A percentile compares a stretch with the other conserved stretches of the same genome.
Evolutionary conservation across 78 protist genomes (phyloP).

Genomic region (Dictyostelium citrinum): DNA sequence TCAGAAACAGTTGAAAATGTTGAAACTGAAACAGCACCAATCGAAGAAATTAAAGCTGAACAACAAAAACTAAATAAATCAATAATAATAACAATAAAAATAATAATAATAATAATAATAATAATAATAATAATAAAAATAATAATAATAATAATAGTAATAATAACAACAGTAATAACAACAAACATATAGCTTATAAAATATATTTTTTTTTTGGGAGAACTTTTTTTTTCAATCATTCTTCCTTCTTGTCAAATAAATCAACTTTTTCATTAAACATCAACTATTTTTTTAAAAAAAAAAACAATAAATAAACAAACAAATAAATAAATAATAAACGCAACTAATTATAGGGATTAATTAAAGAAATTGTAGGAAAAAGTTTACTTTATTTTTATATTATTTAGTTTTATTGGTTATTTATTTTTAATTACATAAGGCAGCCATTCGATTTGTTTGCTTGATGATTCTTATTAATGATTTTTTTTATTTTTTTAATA

Average conservation of each 20-base stretch:
- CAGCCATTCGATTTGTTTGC: no score
- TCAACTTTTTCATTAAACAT: background rate
- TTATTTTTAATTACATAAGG: no score
- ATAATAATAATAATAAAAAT: no score
- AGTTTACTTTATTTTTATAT: no score
- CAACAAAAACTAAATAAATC: background rate
- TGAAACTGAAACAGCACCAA: background rate
- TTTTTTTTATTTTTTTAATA: no score
- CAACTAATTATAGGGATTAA: background rate
- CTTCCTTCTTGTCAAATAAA: background rate
- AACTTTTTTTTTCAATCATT: background rate
- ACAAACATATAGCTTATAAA: background rate
- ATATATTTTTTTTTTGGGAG: background rate
- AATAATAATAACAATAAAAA: background rate
- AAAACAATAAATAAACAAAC: background rate
- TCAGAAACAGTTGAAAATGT: background rate
- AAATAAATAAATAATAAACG: background rate
- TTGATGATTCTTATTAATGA: no score
- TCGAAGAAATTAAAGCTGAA: background rate
- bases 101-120: background rate
- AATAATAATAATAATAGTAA: no score
- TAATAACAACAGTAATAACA: no score
- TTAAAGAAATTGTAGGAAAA: no score
- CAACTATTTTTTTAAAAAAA: background rate
- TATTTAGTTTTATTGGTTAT: no score